Evolutionary conservation across 2,329 filamentous ascomycete species (phyloP), one percentile per base, ranked within the genome.

Genomic region (Diaporthe sp.): DNA sequence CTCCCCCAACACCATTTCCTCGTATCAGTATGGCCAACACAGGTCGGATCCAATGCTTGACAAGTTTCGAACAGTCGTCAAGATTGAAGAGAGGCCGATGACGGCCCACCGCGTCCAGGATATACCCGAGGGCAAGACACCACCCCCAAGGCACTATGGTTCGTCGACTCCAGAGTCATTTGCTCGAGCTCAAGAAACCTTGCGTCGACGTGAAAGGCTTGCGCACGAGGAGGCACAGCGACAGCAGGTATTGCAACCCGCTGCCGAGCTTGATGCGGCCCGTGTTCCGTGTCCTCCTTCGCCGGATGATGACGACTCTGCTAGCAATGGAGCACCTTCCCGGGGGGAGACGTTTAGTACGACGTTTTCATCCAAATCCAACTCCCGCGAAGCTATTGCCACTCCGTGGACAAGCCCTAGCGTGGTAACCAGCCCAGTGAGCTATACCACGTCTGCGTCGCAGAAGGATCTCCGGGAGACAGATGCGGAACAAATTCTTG

Each of bases 321-420:
- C 80, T 4, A 79, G 81, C 28, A 80, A 82, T 10, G 79, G 81
- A 9, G 79, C 82, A 10, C 83, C 82, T 2, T 85, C 84, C 2
- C 82, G 87, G 19, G 85, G 83, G 8, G 83, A 85, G 46, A 86
- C 86, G 1, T 82, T 84, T 72, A 83, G 83, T 4, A 89, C 88
- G 0, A 83, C 84, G 13, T 85, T 87, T 57, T 91, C 89, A 4
- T 88, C 88, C 0, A 88, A 88, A 79, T 87, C 89, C 0, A 85
- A 86, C 4, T 91, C 90, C 0, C 85, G 89, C 68, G 87, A 85
- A 22, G 82, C 82, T 4, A 80, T 88, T 6, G 86, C 84, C 12
- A 90, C 89, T 0, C 89, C 90, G 1, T 79, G 90, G 37, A 91
- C 89, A 1, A 90, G 88, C 78, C 89, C 89, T 0, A 90, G 89